Base-by-base conservation (phyloP, 2,329 filamentous ascomycete genomes). In the Ilyonectria mors-panacis region DNA sequence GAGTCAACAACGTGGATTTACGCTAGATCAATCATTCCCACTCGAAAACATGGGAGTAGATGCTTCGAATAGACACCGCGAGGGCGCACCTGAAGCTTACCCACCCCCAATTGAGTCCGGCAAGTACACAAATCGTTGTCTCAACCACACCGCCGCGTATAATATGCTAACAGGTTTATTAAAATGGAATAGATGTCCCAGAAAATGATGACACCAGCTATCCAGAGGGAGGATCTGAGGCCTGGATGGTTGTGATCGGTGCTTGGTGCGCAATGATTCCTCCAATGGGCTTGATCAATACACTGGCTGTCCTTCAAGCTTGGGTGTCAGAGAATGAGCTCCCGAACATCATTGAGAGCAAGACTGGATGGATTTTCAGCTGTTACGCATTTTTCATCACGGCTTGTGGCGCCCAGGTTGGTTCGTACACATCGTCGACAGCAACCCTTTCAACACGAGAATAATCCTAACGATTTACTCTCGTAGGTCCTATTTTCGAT, bases 171-270 rank as follows among this genome's bases (percentile, higher is more conserved):
- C 30, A 33, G 5, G 6, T 33, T 9, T 9, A 6, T 1, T 12
- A 12, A 12, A 30, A 30, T 30, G 9, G 1, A 12, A 7, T 7
- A 33, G 30, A 33, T 12, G 10, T 12, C 30, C 30, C 10, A 33
- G 30, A 1, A 33, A 12, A 33, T 33, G 30, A 42, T 42, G 23
- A 45, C 13, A 10, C 47, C n/a, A 28, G 37, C 15, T 69, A 69
- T 30, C 64, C 67, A 2, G 67, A 69, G 2, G 64, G 67, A 1
- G 67, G 64, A 0, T 28, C 58, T 2, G 21, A 86, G 70, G 91
- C 90, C 63, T 94, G 92, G 90, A 81, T 89, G 10, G 91, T 93
- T 17, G 91, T 94, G 1, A 78, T 93, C 3, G 92, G 92, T 17
- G 89, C 88, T 3, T 94, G 92, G 80, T 87, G 86, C 64, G 90